phyloP scores from a whole-genome alignment of 495 filamentous ascomycete genomes.

The Annulohypoxylon stygium region DNA sequence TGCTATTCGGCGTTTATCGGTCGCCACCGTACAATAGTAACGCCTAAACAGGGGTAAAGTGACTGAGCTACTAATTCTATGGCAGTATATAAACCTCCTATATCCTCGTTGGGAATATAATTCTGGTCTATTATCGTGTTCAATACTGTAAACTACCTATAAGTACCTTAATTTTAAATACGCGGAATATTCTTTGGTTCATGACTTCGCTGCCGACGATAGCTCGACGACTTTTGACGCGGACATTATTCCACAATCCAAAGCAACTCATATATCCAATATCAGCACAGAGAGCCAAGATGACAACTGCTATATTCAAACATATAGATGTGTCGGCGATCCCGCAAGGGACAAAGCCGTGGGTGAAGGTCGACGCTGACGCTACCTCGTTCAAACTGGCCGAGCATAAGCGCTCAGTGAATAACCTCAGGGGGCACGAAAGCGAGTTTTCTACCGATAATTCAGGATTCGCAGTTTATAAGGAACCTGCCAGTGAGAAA shows the following conservation, averaged over 20 bases:
- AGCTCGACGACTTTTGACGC: constrained; percentile 35
- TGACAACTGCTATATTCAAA: constrained; percentile 50
- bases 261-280: background rate
- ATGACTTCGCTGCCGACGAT: constrained; percentile 28
- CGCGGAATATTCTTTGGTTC: background rate
- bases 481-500: constrained; percentile 57
- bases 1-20: constrained; percentile 29
- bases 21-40: constrained; percentile 16
- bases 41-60: constrained; percentile 15
- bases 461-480: constrained; percentile 57
- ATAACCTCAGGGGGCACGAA: constrained; percentile 49
- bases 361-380: constrained; percentile 59
- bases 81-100: constrained; percentile 13
- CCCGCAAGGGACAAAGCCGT: constrained; percentile 49
- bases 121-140: background rate
- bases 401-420: constrained; percentile 47
- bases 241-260: constrained; percentile 9
- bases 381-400: constrained; percentile 48
- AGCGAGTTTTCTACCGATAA: constrained; percentile 55
- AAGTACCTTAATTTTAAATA: background rate
- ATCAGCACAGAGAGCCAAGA: constrained; percentile 34
- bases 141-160: background rate
- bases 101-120: background rate
- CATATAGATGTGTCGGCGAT: constrained; percentile 47
- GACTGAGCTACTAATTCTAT: constrained; percentile 16